A percentile compares a stretch with the other conserved stretches of the same genome.
These are phyloP conservation scores for Ogataea kodamae DNA, from an alignment of 805 yeast genomes.

Conservation along the genomic window DNA sequence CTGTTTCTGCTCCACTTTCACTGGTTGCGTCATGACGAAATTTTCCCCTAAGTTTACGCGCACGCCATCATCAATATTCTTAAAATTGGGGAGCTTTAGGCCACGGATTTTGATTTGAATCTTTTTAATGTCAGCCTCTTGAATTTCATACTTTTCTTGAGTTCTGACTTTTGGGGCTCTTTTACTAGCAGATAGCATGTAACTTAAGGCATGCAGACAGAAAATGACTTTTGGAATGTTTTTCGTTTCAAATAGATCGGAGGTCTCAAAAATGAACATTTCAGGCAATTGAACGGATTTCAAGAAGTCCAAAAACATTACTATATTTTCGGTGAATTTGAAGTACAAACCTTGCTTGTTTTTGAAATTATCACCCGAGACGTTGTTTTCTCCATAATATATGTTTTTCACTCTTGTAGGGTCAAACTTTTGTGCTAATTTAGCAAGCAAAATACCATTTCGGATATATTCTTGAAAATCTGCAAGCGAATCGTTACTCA, in stretches of 20 bases:
- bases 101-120: slow-evolving; percentile 72
- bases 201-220: slow-evolving; percentile 85
- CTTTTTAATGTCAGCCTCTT: slow-evolving; percentile 61
- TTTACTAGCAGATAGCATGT: slow-evolving; percentile 57
- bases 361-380: slow-evolving; percentile 22
- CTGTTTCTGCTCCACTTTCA: slow-evolving; percentile 1
- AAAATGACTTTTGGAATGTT: slow-evolving; percentile 92
- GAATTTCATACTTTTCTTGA: slow-evolving; percentile 58
- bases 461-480: slow-evolving; percentile 61
- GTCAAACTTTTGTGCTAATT: slow-evolving; percentile 66
- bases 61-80: slow-evolving; percentile 35
- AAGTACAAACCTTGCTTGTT: slow-evolving; percentile 55
- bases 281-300: slow-evolving; percentile 77
- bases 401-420: slow-evolving; percentile 59
- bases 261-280: slow-evolving; percentile 82
- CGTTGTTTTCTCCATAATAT: slow-evolving; percentile 43
- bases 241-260: slow-evolving; percentile 88
- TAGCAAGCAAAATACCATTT: slow-evolving; percentile 84
- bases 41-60: slow-evolving; percentile 31
- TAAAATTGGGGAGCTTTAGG: slow-evolving; percentile 73
- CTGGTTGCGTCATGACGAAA: neutral
- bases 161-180: slow-evolving; percentile 59
- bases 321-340: slow-evolving; percentile 90
- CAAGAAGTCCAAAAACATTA: slow-evolving; percentile 69
- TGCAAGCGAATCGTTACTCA: slow-evolving; percentile 38